A percentile compares a stretch with the other conserved stretches of the same genome.
Evolutionary conservation across 805 yeast genomes (phyloP).

Genomic region (Ascoidea rubescens): DNA sequence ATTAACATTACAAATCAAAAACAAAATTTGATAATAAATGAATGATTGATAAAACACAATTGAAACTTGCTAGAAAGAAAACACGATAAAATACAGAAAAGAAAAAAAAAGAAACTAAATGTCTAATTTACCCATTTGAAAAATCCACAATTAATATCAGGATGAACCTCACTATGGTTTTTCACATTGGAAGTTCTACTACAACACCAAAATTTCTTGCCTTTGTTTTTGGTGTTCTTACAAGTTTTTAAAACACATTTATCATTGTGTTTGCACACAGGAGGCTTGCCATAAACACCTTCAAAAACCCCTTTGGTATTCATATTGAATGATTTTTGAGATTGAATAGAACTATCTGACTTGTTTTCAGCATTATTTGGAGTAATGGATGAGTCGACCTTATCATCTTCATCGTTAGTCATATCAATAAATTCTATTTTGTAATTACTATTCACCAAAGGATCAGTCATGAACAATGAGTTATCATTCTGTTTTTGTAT

Average conservation of each 20-base stretch:
- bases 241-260: conserved; percentile 33
- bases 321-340: background rate
- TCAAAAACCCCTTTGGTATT: background rate
- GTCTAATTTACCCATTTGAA: conserved; percentile 32
- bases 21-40: too few species aligned
- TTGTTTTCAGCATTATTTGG: too few species aligned
- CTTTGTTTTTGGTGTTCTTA: conserved; percentile 27
- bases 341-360: background rate
- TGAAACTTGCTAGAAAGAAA: too few species aligned
- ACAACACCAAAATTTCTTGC: conserved; percentile 44
- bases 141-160: conserved; percentile 31
- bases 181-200: conserved; percentile 15
- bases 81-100: too few species aligned
- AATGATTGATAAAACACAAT: too few species aligned
- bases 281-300: conserved; percentile 20
- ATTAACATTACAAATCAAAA: too few species aligned
- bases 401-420: background rate
- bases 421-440: background rate
- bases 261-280: conserved; percentile 33
- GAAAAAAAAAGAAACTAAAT: too few species aligned
- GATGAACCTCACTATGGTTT: conserved; percentile 10
- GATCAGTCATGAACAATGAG: background rate
- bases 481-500: background rate
- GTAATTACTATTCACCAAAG: background rate
- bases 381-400: background rate